These are phyloP conservation scores for Epichloe coenophiala DNA, from an alignment of 2,329 filamentous ascomycete genomes.

Conservation along the genomic window DNA sequence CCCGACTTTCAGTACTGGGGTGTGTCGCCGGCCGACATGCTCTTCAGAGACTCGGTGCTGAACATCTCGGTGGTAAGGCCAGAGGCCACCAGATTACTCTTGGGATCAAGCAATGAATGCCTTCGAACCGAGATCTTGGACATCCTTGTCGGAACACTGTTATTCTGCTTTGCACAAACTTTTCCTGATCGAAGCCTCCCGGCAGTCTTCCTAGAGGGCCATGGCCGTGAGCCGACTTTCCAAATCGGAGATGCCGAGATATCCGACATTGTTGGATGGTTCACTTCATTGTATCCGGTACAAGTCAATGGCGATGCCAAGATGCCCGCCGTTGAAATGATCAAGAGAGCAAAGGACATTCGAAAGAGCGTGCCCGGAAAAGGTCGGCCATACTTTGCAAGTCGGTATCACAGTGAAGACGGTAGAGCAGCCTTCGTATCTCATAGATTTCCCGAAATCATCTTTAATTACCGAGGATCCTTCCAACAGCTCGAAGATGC, in stretches of 20 bases:
- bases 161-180: conserved; percentile 19
- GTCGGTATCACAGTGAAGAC: conserved; percentile 6
- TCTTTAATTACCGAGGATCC: too few species aligned
- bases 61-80: conserved; percentile 4
- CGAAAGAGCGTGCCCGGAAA: conserved; percentile 20
- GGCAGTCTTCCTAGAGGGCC: conserved; percentile 25
- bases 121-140: conserved; percentile 25
- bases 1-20: conserved; percentile 12
- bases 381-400: conserved; percentile 25
- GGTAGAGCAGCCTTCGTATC: too few species aligned
- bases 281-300: conserved; percentile 27
- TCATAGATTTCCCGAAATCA: too few species aligned
- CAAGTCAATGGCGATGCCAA: conserved; percentile 6
- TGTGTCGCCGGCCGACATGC: neutral
- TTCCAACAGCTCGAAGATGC: too few species aligned
- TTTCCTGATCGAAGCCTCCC: conserved; percentile 23
- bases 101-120: conserved; percentile 15
- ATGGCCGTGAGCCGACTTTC: conserved; percentile 23
- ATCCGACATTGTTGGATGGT: conserved; percentile 31
- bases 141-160: conserved; percentile 21
- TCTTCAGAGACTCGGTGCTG: neutral
- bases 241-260: conserved; percentile 16
- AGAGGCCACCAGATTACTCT: neutral
- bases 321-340: conserved; percentile 3
- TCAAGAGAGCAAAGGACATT: conserved; percentile 20